Evolutionary conservation across 352 stramenopile species (phyloP).

Genomic region (Phytophthora hibernalis): DNA sequence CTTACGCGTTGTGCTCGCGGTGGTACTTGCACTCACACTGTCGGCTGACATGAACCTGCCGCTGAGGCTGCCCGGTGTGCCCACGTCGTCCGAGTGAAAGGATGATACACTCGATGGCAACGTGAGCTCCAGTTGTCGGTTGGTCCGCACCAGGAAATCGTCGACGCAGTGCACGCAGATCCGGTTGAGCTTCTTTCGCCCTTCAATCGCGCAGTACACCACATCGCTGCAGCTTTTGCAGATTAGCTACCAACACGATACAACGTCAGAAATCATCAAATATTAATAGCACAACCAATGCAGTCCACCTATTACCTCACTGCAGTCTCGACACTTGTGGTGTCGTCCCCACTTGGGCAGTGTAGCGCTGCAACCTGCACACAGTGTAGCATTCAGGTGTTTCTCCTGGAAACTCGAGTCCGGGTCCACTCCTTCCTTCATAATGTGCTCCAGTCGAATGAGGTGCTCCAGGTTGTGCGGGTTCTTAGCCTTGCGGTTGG

Average conservation of each 20-base stretch:
- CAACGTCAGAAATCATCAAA: conserved; percentile 1
- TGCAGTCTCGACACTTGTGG: conserved; percentile 67
- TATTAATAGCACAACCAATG: neutral
- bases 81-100: conserved; percentile 24
- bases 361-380: conserved; percentile 52
- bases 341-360: conserved; percentile 53
- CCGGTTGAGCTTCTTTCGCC: conserved; percentile 71
- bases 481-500: conserved; percentile 65
- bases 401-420: conserved; percentile 48
- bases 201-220: conserved; percentile 67
- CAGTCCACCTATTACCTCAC: conserved; percentile 48
- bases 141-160: conserved; percentile 36
- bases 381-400: conserved; percentile 44
- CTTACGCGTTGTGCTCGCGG: conserved; percentile 17
- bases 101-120: conserved; percentile 35
- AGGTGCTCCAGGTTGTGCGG: conserved; percentile 68
- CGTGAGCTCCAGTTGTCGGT: conserved; percentile 37
- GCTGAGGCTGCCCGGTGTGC: conserved; percentile 17
- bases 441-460: conserved; percentile 60
- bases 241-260: conserved; percentile 31
- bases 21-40: conserved; percentile 16
- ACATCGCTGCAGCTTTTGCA: conserved; percentile 73
- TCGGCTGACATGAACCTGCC: conserved; percentile 22
- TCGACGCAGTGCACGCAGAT: conserved; percentile 74
- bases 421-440: conserved; percentile 60